Evolutionary conservation across 345 rosid genomes (phyloP).

Genomic region (Sisymbrium altissimum): DNA sequence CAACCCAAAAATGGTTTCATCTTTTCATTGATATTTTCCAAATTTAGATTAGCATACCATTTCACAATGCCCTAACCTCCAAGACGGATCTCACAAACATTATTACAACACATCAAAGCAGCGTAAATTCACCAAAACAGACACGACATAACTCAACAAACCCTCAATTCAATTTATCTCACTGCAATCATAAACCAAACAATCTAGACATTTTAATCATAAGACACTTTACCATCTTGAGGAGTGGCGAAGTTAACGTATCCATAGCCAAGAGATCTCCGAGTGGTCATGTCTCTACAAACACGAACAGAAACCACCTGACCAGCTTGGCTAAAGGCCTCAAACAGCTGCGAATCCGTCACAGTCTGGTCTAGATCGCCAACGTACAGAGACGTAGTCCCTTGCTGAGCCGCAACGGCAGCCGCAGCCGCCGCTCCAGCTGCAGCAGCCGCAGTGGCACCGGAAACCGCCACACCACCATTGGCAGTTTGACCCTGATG

Average conservation of each 20-base stretch:
- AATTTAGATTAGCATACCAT: background rate
- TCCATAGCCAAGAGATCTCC: conserved; percentile 84
- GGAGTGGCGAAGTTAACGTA: conserved; percentile 74
- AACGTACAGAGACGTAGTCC: conserved; percentile 74
- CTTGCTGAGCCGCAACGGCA: conserved; percentile 45
- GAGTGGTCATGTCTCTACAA: conserved; percentile 71
- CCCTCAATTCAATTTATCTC: background rate
- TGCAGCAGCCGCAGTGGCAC: conserved; percentile 34
- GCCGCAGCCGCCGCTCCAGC: conserved; percentile 39
- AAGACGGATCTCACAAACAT: background rate
- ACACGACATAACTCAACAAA: background rate
- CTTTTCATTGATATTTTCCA: background rate
- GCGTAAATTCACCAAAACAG: background rate
- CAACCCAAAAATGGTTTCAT: background rate
- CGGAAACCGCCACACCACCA: conserved; percentile 40
- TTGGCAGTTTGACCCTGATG: conserved; percentile 51
- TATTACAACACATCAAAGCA: background rate
- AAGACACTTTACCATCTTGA: conserved; percentile 63
- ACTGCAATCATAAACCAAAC: background rate
- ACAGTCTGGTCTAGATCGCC: conserved; percentile 79
- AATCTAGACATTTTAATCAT: background rate
- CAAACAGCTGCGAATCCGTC: conserved; percentile 72
- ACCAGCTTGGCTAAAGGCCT: conserved; percentile 69
- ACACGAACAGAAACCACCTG: conserved; percentile 83
- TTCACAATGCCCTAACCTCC: background rate